Evolutionary conservation across 768 basidiomycete species (phyloP).

Genomic region (Chlorophyllum brunneum): DNA sequence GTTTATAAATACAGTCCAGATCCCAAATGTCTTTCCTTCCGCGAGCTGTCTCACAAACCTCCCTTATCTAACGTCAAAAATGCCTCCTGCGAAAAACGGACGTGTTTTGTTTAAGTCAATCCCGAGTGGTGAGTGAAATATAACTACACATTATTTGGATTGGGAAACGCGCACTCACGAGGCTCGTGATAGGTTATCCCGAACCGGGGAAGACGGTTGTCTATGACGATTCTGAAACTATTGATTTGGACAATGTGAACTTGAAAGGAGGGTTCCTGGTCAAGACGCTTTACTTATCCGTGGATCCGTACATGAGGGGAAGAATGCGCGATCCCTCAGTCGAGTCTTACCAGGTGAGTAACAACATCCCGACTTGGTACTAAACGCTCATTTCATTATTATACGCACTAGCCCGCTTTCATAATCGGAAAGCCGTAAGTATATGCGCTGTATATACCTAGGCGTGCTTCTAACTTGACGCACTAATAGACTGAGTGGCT

Average conservation of each 20-base stretch:
- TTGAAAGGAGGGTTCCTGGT: conserved; percentile 46
- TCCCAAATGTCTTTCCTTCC: too few relatives aligned
- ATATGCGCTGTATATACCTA: too few relatives aligned
- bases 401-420: conserved; percentile 7
- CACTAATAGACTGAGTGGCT: conserved; percentile 24
- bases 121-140: conserved; percentile 18
- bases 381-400: not conserved
- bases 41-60: not conserved
- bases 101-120: conserved; percentile 27
- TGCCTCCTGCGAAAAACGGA: conserved; percentile 21
- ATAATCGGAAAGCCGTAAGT: too few relatives aligned
- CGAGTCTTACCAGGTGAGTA: conserved; percentile 21
- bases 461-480: too few relatives aligned
- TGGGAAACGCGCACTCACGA: too few relatives aligned
- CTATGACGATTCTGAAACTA: conserved; percentile 39
- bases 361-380: too few relatives aligned
- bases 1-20: too few relatives aligned
- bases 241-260: conserved; percentile 45
- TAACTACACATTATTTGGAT: too few relatives aligned
- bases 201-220: conserved; percentile 42
- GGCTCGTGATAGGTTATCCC: too few relatives aligned
- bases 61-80: not conserved
- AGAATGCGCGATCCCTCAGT: conserved; percentile 37
- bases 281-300: conserved; percentile 44
- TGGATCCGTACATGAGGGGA: conserved; percentile 38